phyloP scores from a whole-genome alignment of 2,329 filamentous ascomycete genomes.

The Herpotrichia juniperi region DNA sequence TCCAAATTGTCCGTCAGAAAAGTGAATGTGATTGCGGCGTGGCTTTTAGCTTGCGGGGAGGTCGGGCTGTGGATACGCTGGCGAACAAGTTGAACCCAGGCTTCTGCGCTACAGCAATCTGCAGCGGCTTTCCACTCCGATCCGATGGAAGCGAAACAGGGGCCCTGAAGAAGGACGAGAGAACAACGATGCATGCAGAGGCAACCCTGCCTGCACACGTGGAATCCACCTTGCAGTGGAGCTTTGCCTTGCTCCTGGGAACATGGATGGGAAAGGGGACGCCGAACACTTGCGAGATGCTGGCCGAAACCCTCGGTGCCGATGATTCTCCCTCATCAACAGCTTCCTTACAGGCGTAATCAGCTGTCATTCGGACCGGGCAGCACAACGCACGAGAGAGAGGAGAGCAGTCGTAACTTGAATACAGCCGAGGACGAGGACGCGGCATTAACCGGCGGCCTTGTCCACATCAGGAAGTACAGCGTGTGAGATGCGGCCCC shows the following conservation, averaged over 20 bases:
- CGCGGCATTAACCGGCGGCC: not conserved
- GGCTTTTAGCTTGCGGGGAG: constrained; percentile 44
- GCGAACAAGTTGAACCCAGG: constrained; percentile 33
- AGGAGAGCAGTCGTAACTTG: not conserved
- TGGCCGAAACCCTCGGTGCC: no score
- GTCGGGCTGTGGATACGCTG: constrained; percentile 34
- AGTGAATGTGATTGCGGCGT: constrained; percentile 35
- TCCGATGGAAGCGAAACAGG: constrained; percentile 45
- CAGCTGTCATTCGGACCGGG: not conserved
- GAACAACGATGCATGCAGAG: constrained; percentile 33
- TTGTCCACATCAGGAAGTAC: constrained; percentile 1
- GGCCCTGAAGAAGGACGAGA: constrained; percentile 21
- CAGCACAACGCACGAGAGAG: not conserved
- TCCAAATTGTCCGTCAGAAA: constrained; percentile 28
- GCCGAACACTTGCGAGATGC: no score
- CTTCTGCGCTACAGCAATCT: constrained; percentile 41
- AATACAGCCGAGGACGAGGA: not conserved
- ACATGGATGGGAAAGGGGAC: constrained; percentile 15
- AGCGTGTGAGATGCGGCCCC: not conserved
- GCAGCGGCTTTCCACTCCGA: constrained; percentile 41
- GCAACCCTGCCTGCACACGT: constrained; percentile 44
- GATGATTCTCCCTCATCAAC: not conserved
- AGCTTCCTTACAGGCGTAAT: not conserved
- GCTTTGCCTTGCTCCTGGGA: constrained; percentile 20
- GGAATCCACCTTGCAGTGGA: constrained; percentile 30